Percentiles rank a stretch among this genome's conserved stretches.
These are phyloP conservation scores for Neurospora tetrasperma DNA, from an alignment of 495 filamentous ascomycete genomes.

Conservation along the genomic window DNA sequence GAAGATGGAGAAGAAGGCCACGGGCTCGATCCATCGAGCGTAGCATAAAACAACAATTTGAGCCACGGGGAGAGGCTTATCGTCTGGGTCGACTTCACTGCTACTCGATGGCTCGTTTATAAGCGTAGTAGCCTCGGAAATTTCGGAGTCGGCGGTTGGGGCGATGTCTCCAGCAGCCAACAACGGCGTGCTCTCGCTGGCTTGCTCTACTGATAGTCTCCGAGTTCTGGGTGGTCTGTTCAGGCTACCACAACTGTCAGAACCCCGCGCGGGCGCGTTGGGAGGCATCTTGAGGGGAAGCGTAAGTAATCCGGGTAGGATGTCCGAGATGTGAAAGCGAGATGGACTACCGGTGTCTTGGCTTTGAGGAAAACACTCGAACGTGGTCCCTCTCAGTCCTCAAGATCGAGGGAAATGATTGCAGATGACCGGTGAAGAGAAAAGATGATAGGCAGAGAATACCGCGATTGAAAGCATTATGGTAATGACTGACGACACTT, in stretches of 20 bases:
- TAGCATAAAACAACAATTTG: conserved; percentile 60
- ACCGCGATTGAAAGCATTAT: neutral
- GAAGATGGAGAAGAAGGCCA: conserved; percentile 67
- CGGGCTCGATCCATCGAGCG: conserved; percentile 57
- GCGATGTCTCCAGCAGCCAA: conserved; percentile 16
- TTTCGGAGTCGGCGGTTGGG: conserved; percentile 5
- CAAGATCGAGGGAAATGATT: neutral
- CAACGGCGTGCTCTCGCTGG: conserved; percentile 29
- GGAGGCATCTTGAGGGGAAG: neutral
- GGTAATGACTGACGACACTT: neutral
- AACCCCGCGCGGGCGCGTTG: neutral
- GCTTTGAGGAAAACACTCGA: neutral
- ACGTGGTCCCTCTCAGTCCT: neutral
- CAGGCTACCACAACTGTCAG: neutral
- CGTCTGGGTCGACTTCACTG: conserved; percentile 10
- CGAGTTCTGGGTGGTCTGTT: neutral
- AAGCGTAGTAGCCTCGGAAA: conserved; percentile 9
- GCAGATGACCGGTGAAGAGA: neutral
- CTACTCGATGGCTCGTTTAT: conserved; percentile 2
- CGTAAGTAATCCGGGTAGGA: neutral
- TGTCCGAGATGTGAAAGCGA: neutral
- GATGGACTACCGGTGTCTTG: neutral
- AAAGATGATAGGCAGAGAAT: neutral
- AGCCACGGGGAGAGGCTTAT: conserved; percentile 41
- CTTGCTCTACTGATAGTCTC: neutral